Base-by-base conservation (phyloP, 352 stramenopile species). In the Phytophthora podocarpi region DNA sequence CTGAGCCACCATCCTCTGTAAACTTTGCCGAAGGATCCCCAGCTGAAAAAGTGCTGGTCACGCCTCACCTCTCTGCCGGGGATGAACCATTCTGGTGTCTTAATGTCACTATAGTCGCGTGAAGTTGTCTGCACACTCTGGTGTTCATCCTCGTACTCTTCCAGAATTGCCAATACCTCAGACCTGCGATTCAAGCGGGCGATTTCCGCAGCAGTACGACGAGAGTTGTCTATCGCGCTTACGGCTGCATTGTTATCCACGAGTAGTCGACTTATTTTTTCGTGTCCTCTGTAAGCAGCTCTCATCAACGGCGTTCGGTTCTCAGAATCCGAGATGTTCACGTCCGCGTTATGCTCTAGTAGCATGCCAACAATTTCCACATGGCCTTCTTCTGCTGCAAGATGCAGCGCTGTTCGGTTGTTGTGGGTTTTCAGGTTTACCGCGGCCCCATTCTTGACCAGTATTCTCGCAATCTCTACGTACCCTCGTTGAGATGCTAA, bases 1-100 rank as follows among this genome's bases (percentile, higher is more conserved):
- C 24, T 58, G 12, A 66, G 57, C 57, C 57, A 59, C 57, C 49
- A 59, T 21, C 47, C 57, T 31, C 24, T 10, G 15, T 59, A 66
- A 5, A 66, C 57, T 28, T 59, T 47, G 5, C 57, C 57, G 23
- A 59, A 66, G 16, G 54, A 63, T 18, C 54, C 54, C 8, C 13
- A 36, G 15, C 28, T 40, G 27, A 54, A 50, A 2, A 32, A 32
- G 1, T 55, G n/a, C 4, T 30, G 34, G 26, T 63, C 54, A 43
- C 30, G 26, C 2, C 43, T 34, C 1, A 63, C 36, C 23, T 63
- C 43, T 5, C 43, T 24, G 15, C 43, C 47, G 2, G 34, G 54
- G 9, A 63, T 53, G 15, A 45, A 63, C 43, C 54, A 63, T 5
- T 63, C 43, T 4, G 37, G 51, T 7, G 28, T 16, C 18, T 23